Conservation (phyloP, 305 asterid genomes). For the Fraxinus floribunda region DNA sequence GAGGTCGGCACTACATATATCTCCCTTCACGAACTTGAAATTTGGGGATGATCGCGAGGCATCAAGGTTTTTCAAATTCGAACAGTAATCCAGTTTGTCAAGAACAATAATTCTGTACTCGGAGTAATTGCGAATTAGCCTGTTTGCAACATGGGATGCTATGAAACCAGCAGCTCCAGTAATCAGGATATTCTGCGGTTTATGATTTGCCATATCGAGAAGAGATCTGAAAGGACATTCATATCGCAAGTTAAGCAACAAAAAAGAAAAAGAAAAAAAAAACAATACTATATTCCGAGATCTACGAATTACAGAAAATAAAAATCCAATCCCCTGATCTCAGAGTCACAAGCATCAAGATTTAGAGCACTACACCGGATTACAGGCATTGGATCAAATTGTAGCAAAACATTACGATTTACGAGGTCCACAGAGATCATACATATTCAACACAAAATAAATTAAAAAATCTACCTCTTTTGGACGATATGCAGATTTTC, state of each 20-base stretch:
- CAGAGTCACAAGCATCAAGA: not conserved
- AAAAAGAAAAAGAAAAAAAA: not conserved
- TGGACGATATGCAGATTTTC: not conserved
- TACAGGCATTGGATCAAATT: not conserved
- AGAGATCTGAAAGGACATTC: constrained; percentile 23
- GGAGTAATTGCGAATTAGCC: constrained; percentile 31
- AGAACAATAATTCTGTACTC: constrained; percentile 39
- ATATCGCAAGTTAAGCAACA: not conserved
- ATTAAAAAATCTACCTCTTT: not conserved
- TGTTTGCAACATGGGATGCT: constrained; percentile 41
- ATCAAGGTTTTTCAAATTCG: constrained; percentile 38
- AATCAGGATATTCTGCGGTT: constrained; percentile 36
- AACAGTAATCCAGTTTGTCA: constrained; percentile 43
- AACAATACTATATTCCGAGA: not conserved
- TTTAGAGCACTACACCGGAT: not conserved
- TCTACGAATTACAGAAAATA: not conserved
- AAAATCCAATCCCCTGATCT: not conserved
- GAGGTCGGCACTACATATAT: constrained; percentile 35
- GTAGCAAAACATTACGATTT: not conserved
- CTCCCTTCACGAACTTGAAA: constrained; percentile 43
- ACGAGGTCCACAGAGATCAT: not conserved
- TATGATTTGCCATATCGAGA: constrained; percentile 31
- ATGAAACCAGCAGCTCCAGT: constrained; percentile 48
- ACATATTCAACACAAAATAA: too few relatives aligned
- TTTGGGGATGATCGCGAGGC: constrained; percentile 35